These are phyloP conservation scores for Myriosclerotinia duriaeana DNA, from an alignment of 2,329 filamentous ascomycete species.

Conservation along the genomic window DNA sequence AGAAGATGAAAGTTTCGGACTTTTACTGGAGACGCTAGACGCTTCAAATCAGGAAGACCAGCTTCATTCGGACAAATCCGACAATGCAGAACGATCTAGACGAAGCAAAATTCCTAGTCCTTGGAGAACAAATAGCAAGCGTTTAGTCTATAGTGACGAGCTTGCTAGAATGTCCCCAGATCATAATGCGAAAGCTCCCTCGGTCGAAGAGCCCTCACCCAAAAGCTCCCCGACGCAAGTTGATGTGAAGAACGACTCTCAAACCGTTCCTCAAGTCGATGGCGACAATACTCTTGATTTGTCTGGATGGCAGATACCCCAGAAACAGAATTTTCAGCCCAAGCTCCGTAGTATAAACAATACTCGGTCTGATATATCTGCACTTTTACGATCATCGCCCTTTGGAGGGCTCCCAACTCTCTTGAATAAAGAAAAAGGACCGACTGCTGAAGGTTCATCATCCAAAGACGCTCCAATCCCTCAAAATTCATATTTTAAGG, in stretches of 20 bases:
- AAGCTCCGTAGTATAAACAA: slow-evolving; percentile 28
- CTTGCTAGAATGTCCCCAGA: slow-evolving; percentile 30
- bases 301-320: slow-evolving; percentile 37
- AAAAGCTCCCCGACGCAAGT: slow-evolving; percentile 2
- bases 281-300: slow-evolving; percentile 30
- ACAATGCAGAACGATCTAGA: slow-evolving; percentile 34
- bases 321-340: slow-evolving; percentile 40
- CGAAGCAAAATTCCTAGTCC: slow-evolving; percentile 39
- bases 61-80: slow-evolving; percentile 28
- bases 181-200: slow-evolving; percentile 22
- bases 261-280: slow-evolving; percentile 5
- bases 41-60: slow-evolving; percentile 32
- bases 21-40: slow-evolving; percentile 40
- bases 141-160: slow-evolving; percentile 39
- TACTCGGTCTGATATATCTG: slow-evolving; percentile 33
- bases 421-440: not conserved
- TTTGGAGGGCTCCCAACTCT: slow-evolving; percentile 33
- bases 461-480: not conserved
- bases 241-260: slow-evolving; percentile 1
- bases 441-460: not conserved
- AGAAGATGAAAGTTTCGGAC: slow-evolving; percentile 38
- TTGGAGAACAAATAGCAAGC: slow-evolving; percentile 39
- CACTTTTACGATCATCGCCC: slow-evolving; percentile 36
- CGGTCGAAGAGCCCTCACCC: slow-evolving; percentile 4
- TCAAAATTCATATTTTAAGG: not conserved